Base-by-base conservation (phyloP, 306 rosid genomes). In the Ormosia emarginata region DNA sequence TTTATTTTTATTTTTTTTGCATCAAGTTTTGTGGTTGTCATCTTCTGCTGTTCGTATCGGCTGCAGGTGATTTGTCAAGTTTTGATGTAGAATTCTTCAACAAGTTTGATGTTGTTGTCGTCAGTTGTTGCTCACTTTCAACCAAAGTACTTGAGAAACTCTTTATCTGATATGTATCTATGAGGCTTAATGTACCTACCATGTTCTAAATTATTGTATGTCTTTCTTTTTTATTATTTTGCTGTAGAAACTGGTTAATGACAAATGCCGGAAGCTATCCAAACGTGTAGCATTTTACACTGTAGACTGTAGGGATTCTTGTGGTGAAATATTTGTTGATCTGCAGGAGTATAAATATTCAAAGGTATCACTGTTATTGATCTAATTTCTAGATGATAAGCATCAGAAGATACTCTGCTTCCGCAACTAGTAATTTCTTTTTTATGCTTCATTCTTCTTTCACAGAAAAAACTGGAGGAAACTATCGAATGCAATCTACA, bases 301-400 rank as follows among this genome's bases (percentile, higher is more conserved):
- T 13, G 97, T 93, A 80, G 98, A 93, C 61, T 93, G 97, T 73
- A 89, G 94, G 88, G 98, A 95, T 79, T 93, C 99, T 33, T 95
- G 92, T 86, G 98, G 99, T 61, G 98, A 95, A 93, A 88, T 95
- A 79, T 95, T 95, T 90, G 97, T 93, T 79, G 98, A 95, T 76
- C 90, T 95, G 76, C 95, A 87, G 82, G 88, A 90, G 71, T 91
- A 95, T 84, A 88, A 79, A 67, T 93, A 92, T 81, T 89, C 95
- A 3, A 93, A 92, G 97, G 99, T 93, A 75, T 56, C 8, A 24
- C 44, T 64, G 34, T 40, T 71, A 33, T 71, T 41, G 49, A 78
- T 75, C 30, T 77, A 14, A 47, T 73, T 64, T 70, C 36, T 70
- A 53, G 29, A 63, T 63, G 66, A 37, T 62, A 73, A 53, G 29